These are phyloP conservation scores for Fusarium sp. DNA, from an alignment of 2,329 filamentous ascomycete species.

Conservation along the genomic window DNA sequence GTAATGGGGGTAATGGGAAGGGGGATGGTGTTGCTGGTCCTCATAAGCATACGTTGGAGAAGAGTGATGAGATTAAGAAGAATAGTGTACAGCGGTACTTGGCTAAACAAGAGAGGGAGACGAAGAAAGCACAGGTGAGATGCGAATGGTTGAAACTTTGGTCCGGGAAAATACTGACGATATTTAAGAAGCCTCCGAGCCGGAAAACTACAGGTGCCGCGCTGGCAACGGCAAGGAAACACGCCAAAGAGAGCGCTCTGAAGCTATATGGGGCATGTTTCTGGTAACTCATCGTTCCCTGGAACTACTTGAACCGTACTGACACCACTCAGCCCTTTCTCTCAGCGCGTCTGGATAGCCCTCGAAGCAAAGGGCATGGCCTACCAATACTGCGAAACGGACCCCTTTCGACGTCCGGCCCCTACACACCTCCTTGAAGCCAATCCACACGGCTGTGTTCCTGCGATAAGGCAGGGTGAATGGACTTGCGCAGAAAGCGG, in stretches of 20 bases:
- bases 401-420: constrained; percentile 75
- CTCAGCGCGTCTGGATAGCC: constrained; percentile 88
- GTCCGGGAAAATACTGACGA: neutral
- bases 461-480: constrained; percentile 76
- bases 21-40: constrained; percentile 72
- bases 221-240: constrained; percentile 71
- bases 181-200: constrained; percentile 69
- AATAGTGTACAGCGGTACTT: constrained; percentile 75
- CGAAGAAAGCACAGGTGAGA: constrained; percentile 58
- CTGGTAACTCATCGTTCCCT: constrained; percentile 62
- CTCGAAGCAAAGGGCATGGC: constrained; percentile 78
- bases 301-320: neutral
- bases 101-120: constrained; percentile 69
- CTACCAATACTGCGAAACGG: constrained; percentile 88
- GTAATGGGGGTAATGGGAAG: constrained; percentile 76
- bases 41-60: constrained; percentile 76
- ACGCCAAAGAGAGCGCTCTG: constrained; percentile 72
- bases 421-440: constrained; percentile 69
- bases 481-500: constrained; percentile 85
- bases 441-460: constrained; percentile 78
- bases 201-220: constrained; percentile 77
- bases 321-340: constrained; percentile 69
- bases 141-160: neutral
- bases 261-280: constrained; percentile 86
- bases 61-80: constrained; percentile 82